Percentiles rank a stretch among this genome's conserved stretches.
phyloP scores from a whole-genome alignment of 2,329 filamentous ascomycete genomes.

The Cercospora citrullina region DNA sequence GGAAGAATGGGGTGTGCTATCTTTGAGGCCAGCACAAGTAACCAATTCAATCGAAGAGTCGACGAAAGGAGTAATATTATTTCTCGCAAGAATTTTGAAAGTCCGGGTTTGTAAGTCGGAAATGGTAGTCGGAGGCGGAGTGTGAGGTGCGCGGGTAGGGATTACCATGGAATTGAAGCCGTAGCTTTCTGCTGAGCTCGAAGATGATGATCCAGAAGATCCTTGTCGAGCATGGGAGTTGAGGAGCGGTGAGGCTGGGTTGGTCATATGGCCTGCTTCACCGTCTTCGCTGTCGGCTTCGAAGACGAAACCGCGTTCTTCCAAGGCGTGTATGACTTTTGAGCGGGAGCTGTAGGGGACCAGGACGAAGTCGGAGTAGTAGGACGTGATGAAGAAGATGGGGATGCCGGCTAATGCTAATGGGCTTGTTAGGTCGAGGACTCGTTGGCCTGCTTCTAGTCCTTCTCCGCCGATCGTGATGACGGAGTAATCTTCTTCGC shows the following conservation, averaged over 20 bases:
- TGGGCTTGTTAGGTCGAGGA: constrained; percentile 87
- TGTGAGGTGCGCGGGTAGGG: constrained; percentile 52
- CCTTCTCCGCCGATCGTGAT: constrained; percentile 89
- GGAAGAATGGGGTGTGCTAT: constrained; percentile 38
- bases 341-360: constrained; percentile 74
- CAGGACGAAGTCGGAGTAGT: constrained; percentile 95
- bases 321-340: constrained; percentile 73
- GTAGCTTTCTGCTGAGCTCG: constrained; percentile 9
- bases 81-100: constrained; percentile 77
- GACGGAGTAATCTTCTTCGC: constrained; percentile 78
- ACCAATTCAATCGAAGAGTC: constrained; percentile 69
- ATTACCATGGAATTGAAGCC: constrained; percentile 37
- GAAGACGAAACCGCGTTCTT: constrained; percentile 80
- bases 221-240: constrained; percentile 55
- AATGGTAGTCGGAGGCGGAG: constrained; percentile 74
- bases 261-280: constrained; percentile 49
- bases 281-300: constrained; percentile 58
- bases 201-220: constrained; percentile 46
- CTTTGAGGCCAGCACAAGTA: constrained; percentile 71
- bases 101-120: constrained; percentile 80
- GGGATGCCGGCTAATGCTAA: constrained; percentile 89
- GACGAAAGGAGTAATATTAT: constrained; percentile 71
- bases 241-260: constrained; percentile 57
- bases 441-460: constrained; percentile 85
- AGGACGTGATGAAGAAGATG: constrained; percentile 98